Base-by-base conservation (phyloP, 1,139 yeast genomes). In the Yamadazyma membranifaciens region DNA sequence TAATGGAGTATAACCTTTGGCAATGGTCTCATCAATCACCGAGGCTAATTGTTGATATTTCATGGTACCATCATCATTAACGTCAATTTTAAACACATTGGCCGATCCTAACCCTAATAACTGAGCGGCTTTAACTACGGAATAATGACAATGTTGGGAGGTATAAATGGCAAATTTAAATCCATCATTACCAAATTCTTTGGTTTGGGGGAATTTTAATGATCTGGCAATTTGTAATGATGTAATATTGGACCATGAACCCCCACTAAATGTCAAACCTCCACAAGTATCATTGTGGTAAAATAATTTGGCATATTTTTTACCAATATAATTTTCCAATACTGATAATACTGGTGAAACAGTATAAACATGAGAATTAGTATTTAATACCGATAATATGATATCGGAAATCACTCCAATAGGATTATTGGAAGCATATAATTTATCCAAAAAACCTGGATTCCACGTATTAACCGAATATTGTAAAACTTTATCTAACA, bases 391-490 rank as follows among this genome's bases (percentile, higher is more conserved):
- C 32, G 88, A 80, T 42, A 87, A 66, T 6, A 87, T 61, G 40
- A 87, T 50, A 57, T 87, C 96, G 1, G 88, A 73, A 6, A 87
- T 73, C 6, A 87, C 80, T 2, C 96, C 96, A 37, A 86, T 83
- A 1, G 95, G 92, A 57, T 87, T 87, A 32, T 87, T 86, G 24
- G 88, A 79, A 0, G 95, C 95, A 54, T 87, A 87, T 44, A 87
- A 67, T 60, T 87, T 87, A 59, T 87, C 96, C 65, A 87, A 63
- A 53, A 87, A 87, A 1, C 95, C 95, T 0, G 87, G 84, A 54
- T 83, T 85, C 95, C 95, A 87, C 0, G 95, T 87, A 44, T 83
- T 86, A 31, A 86, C 89, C 0, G 94, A 83, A 54, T 82, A 77
- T 37, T 76, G 63, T 46, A 87, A 63, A 2, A 87, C 78, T 35